Evolutionary conservation across 805 yeast species (phyloP), one percentile per base, ranked within the genome.

Genomic region (Candida gorgasii): DNA sequence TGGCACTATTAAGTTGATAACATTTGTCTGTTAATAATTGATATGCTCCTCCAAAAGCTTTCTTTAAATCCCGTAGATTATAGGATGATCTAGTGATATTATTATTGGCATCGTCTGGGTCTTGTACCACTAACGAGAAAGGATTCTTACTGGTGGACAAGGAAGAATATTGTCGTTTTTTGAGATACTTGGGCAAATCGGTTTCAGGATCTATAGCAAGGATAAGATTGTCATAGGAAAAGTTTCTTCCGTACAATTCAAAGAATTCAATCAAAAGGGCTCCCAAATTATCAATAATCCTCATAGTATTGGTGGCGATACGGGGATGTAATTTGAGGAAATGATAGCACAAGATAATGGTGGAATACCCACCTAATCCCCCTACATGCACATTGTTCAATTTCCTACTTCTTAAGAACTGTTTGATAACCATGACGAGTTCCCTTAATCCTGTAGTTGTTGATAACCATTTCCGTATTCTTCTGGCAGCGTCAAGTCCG

Each of bases 301-400:
- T 73, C 42, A 89, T 84, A 35, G 80, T 79, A 5, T 78, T 73
- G 0, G 95, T 79, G 1, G 82, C 59, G 9, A 89, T 57, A 50
- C 89, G 73, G 12, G 96, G 96, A 59, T 92, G 98, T 48, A 86
- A 67, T 51, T 72, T 76, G 47, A 90, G 63, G 56, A 90, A 89
- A 13, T 92, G 81, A 53, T 82, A 82, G 13, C 86, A 89, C 57
- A 93, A 57, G 54, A 97, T 89, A 33, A 90, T 88, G n/a, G 88
- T 86, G 6, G 97, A 80, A 59, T 84, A 92, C 0, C 98, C 98
- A 31, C 99, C 98, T 5, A 92, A 67, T 0, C 98, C 98, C 39
- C 99, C 99, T 16, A 82, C 82, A 53, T 86, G 95, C 12, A 92
- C 98, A 49, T 87, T 85, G 55, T 89, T 89, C 47, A 90, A 68